Base-by-base conservation (phyloP, 805 yeast genomes). In the Wickerhamiella qilinensis region DNA sequence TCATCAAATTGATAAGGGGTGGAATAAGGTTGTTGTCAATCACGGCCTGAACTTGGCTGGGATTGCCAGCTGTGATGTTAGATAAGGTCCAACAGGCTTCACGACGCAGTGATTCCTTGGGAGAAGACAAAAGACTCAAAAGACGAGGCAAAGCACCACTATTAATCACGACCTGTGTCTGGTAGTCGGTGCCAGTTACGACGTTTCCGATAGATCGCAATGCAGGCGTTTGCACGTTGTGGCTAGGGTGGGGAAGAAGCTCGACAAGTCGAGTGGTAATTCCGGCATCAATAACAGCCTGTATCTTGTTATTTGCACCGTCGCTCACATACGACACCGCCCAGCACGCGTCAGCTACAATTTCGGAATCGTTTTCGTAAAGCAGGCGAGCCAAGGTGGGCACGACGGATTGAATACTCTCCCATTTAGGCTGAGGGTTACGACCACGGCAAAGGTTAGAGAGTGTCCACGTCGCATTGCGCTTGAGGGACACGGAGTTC, bases 31-130 rank as follows among this genome's bases (percentile, higher is more conserved):
- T 91, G 44, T 88, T 77, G 57, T 86, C 94, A 52, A 91, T 86
- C 37, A 91, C 97, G 14, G 96, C 88, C 65, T 88, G 96, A 53
- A 88, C 85, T 67, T 91, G 98, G 45, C 80, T 86, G 18, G 86
- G 64, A 59, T 83, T 91, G 53, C 98, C 98, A 18, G 98, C 98
- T 27, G 98, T 91, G 56, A 91, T 86, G 63, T 91, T 91, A 42
- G 96, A 86, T 46, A 91, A 77, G 29, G 98, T 88, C 98, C 98
- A 91, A 66, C 98, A 85, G 4, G 97, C 94, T 66, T 91, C 98
- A 60, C 91, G 91, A 56, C 91, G 77, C 50, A 91, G 79, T 15
- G 91, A 74, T 59, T 91, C 98, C 67, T 86, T 85, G 43, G 83
- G 74, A 24, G 93, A 80, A 46, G 73, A 67, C 52, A 91, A 69